phyloP scores from a whole-genome alignment of 2,329 filamentous ascomycete species.

The Triangularia setosa region DNA sequence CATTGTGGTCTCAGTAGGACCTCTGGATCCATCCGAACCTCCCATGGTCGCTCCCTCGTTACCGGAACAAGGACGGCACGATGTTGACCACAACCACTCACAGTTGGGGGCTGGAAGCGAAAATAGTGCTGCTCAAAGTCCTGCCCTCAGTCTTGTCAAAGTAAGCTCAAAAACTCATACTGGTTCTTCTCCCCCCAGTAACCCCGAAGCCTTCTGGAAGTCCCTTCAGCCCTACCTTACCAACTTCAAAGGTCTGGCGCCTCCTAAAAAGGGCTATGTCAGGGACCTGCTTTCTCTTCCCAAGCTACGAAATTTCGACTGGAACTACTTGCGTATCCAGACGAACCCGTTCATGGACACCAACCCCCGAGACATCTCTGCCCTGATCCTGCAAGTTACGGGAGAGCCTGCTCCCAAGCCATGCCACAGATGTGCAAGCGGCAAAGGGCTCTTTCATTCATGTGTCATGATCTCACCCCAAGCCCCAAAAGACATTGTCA shows the following conservation, averaged over 20 bases:
- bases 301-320: slow-evolving; percentile 28
- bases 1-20: slow-evolving; percentile 24
- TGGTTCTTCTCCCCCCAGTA: neutral
- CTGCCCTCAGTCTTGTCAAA: neutral
- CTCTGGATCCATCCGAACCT: slow-evolving; percentile 13
- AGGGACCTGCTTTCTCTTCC: slow-evolving; percentile 26
- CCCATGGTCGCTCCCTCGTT: neutral
- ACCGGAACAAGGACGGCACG: neutral
- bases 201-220: slow-evolving; percentile 25
- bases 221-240: slow-evolving; percentile 28
- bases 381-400: slow-evolving; percentile 31
- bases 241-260: slow-evolving; percentile 7
- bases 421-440: slow-evolving; percentile 26
- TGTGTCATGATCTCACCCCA: slow-evolving; percentile 29
- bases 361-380: slow-evolving; percentile 28
- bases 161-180: neutral
- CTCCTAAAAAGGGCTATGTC: slow-evolving; percentile 23
- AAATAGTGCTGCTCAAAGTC: neutral
- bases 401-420: slow-evolving; percentile 27
- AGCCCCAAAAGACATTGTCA: slow-evolving; percentile 10
- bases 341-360: slow-evolving; percentile 24
- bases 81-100: neutral
- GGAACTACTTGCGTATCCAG: slow-evolving; percentile 26
- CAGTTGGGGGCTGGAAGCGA: neutral
- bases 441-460: slow-evolving; percentile 29